These are phyloP conservation scores for Didymella exigua DNA, from an alignment of 2,329 filamentous ascomycete genomes.

Conservation along the genomic window DNA sequence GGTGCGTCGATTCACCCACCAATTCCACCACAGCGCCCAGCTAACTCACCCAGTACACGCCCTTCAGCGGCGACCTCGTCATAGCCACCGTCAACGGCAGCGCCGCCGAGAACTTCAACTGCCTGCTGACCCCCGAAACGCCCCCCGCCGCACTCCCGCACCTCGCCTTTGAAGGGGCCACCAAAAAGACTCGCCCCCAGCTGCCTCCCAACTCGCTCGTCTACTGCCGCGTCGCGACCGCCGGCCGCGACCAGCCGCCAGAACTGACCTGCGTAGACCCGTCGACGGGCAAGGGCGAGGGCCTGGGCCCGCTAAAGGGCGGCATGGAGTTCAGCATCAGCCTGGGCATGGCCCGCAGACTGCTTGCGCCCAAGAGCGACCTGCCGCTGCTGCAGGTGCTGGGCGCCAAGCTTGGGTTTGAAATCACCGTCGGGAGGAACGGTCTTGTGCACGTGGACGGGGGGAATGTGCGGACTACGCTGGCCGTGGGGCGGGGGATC, in stretches of 20 bases:
- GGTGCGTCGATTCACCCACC: slow-evolving; percentile 53
- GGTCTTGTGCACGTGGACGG: slow-evolving; percentile 91
- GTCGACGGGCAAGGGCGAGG: slow-evolving; percentile 85
- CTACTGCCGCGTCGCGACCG: slow-evolving; percentile 81
- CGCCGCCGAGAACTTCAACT: slow-evolving; percentile 78
- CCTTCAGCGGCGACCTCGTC: slow-evolving; percentile 80
- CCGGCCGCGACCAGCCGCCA: slow-evolving; percentile 69
- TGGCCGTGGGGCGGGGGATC: slow-evolving; percentile 80
- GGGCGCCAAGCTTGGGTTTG: slow-evolving; percentile 82
- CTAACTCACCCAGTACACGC: slow-evolving; percentile 67
- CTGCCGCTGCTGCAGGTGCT: slow-evolving; percentile 80
- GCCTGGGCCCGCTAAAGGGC: slow-evolving; percentile 79
- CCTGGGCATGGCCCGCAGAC: slow-evolving; percentile 77
- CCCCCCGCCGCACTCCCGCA: slow-evolving; percentile 75
- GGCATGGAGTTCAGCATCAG: slow-evolving; percentile 88
- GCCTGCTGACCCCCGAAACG: slow-evolving; percentile 70
- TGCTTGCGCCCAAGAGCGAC: slow-evolving; percentile 67
- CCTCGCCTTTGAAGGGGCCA: slow-evolving; percentile 89
- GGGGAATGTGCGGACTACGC: slow-evolving; percentile 71
- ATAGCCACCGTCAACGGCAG: slow-evolving; percentile 84
- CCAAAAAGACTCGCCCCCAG: slow-evolving; percentile 86
- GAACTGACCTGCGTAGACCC: slow-evolving; percentile 90
- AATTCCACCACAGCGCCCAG: background rate
- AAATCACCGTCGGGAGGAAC: slow-evolving; percentile 92
- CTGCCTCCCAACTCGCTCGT: slow-evolving; percentile 77